These are phyloP conservation scores for Aspergillus leporis DNA, from an alignment of 495 filamentous ascomycete genomes.

Conservation along the genomic window DNA sequence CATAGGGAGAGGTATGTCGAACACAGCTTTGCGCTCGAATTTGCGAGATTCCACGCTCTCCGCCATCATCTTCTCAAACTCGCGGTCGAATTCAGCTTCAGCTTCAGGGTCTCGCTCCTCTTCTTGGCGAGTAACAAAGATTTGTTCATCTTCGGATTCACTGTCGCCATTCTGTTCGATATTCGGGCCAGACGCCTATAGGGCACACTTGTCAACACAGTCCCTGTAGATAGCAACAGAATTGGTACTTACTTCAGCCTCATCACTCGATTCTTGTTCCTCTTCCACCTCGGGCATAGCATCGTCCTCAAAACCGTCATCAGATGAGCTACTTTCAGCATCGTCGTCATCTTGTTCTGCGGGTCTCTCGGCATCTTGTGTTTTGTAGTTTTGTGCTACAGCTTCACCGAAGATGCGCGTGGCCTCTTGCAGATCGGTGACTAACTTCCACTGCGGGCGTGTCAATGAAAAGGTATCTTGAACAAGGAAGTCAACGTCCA, in stretches of 20 bases:
- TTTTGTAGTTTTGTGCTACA: slow-evolving; percentile 84
- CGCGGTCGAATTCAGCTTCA: slow-evolving; percentile 96
- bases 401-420: slow-evolving; percentile 81
- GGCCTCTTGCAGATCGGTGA: slow-evolving; percentile 78
- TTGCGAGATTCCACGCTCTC: slow-evolving; percentile 93
- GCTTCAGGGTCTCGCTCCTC: slow-evolving; percentile 91
- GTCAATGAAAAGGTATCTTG: slow-evolving; percentile 86
- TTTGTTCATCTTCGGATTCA: slow-evolving; percentile 77
- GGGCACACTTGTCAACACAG: slow-evolving; percentile 5
- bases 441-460: slow-evolving; percentile 89
- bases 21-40: slow-evolving; percentile 88
- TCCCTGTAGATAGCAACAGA: neutral
- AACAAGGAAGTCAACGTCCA: slow-evolving; percentile 96
- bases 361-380: slow-evolving; percentile 64
- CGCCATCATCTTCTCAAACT: slow-evolving; percentile 98
- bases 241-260: slow-evolving; percentile 49
- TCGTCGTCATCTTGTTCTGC: slow-evolving; percentile 66
- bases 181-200: slow-evolving; percentile 54
- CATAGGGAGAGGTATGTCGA: slow-evolving; percentile 93
- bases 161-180: slow-evolving; percentile 42
- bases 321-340: slow-evolving; percentile 60
- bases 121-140: slow-evolving; percentile 85
- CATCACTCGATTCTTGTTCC: slow-evolving; percentile 59
- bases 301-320: slow-evolving; percentile 62
- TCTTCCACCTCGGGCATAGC: slow-evolving; percentile 57